These are phyloP conservation scores for Russula vinacea DNA, from an alignment of 768 basidiomycete species.

Conservation along the genomic window DNA sequence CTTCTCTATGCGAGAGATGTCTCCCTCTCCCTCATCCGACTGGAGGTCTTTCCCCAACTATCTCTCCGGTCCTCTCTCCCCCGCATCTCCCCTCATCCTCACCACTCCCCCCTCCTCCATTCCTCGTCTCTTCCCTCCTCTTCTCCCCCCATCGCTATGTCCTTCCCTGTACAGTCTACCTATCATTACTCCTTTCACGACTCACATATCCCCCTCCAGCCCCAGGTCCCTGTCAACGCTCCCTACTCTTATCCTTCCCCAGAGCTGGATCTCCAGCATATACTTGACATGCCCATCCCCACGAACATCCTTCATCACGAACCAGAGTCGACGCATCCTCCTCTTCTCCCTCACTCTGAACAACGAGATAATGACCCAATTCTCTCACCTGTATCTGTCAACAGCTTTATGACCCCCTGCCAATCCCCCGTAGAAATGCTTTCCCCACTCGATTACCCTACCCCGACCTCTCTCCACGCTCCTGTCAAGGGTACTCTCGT, in stretches of 20 bases:
- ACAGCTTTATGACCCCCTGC: constrained; percentile 29
- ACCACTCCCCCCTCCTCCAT: constrained; percentile 14
- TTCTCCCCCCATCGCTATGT: constrained; percentile 18
- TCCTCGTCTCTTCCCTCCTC: constrained; percentile 1
- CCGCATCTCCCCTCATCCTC: constrained; percentile 5
- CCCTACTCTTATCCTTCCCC: constrained; percentile 24
- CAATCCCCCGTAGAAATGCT: constrained; percentile 29
- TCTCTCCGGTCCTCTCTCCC: constrained; percentile 10
- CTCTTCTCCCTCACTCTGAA: constrained; percentile 21
- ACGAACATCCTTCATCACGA: constrained; percentile 20
- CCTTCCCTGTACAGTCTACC: constrained; percentile 25
- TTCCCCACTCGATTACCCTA: constrained; percentile 28
- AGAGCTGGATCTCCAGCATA: constrained; percentile 23
- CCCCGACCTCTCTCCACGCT: constrained; percentile 21
- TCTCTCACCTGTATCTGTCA: constrained; percentile 27
- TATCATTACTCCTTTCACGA: constrained; percentile 28
- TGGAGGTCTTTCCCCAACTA: constrained; percentile 26
- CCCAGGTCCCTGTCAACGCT: constrained; percentile 7
- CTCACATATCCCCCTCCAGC: constrained; percentile 19
- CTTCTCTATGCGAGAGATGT: constrained; percentile 18
- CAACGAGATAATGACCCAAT: constrained; percentile 22
- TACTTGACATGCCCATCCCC: constrained; percentile 24
- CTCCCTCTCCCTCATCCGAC: constrained; percentile 21
- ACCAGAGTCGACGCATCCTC: constrained; percentile 5
- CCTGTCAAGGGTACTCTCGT: constrained; percentile 21